Conservation (phyloP, 768 basidiomycete species). For the Heimioporus sp. region DNA sequence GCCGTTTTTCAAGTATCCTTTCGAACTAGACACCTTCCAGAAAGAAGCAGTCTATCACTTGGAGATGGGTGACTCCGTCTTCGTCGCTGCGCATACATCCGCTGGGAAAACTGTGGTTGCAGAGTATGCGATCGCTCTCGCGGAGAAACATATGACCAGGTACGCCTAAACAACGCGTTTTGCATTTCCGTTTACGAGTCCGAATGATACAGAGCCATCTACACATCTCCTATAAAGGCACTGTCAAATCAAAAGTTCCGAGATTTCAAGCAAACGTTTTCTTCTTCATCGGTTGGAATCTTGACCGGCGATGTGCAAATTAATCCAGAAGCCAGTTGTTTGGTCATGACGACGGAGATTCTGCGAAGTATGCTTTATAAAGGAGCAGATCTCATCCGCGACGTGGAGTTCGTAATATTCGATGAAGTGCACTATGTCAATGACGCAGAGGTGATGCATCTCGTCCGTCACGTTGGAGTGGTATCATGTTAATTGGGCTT, state of each 20-base stretch:
- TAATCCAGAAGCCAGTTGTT: constrained; percentile 94
- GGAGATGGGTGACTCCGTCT: constrained; percentile 96
- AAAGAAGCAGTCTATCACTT: constrained; percentile 98
- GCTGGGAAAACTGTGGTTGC: constrained; percentile 99
- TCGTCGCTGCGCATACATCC: constrained; percentile 99
- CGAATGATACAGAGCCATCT: constrained; percentile 72
- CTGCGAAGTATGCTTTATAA: constrained; percentile 98
- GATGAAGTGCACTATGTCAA: constrained; percentile 99
- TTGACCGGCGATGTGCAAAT: constrained; percentile 99
- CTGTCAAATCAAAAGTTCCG: constrained; percentile 98
- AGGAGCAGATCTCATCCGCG: constrained; percentile 96
- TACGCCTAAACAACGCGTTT: constrained; percentile 31
- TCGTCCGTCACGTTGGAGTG: neutral
- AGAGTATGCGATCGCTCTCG: constrained; percentile 96
- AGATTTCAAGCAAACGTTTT: constrained; percentile 97
- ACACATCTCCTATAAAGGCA: constrained; percentile 98
- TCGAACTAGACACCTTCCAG: constrained; percentile 97
- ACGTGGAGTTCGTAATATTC: constrained; percentile 99
- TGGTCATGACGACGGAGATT: constrained; percentile 99
- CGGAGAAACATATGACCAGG: constrained; percentile 99
- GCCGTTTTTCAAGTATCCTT: constrained; percentile 78
- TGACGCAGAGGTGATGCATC: constrained; percentile 80
- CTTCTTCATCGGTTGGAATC: constrained; percentile 88
- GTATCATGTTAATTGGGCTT: constrained; percentile 12
- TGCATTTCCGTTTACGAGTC: constrained; percentile 9